These are phyloP conservation scores for Pichia thaimueangensis DNA, from an alignment of 805 yeast species.

Conservation along the genomic window DNA sequence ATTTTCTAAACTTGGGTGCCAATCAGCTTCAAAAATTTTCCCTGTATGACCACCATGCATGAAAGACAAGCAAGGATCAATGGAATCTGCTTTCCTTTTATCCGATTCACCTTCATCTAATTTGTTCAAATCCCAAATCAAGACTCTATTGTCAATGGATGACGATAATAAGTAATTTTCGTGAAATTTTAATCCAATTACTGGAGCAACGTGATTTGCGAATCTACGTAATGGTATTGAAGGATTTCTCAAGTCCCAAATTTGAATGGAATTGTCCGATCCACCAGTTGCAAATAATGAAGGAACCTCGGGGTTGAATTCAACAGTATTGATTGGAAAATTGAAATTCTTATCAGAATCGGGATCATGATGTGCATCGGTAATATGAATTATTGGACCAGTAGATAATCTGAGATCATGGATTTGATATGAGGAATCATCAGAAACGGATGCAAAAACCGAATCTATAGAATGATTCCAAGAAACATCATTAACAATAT, in stretches of 20 bases:
- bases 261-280: constrained; percentile 62
- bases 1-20: constrained; percentile 57
- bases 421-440: constrained; percentile 55
- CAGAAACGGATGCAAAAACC: constrained; percentile 66
- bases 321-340: constrained; percentile 50
- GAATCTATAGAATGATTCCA: constrained; percentile 41
- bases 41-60: constrained; percentile 86
- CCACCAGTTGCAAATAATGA: constrained; percentile 70
- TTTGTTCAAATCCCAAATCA: constrained; percentile 66
- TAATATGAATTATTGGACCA: constrained; percentile 38
- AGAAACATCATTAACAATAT: constrained; percentile 61
- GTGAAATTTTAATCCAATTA: constrained; percentile 50
- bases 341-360: constrained; percentile 10
- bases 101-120: constrained; percentile 51
- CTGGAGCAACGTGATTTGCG: constrained; percentile 56
- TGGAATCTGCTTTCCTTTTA: constrained; percentile 47
- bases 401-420: constrained; percentile 45
- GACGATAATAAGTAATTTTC: constrained; percentile 46
- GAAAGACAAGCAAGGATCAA: constrained; percentile 72
- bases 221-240: constrained; percentile 53
- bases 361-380: constrained; percentile 50
- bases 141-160: constrained; percentile 60
- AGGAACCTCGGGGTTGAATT: constrained; percentile 52
- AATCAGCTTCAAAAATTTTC: constrained; percentile 56
- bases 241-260: constrained; percentile 71